Evolutionary conservation across 2,329 filamentous ascomycete species (phyloP).

Genomic region (Epicoccum nigrum): DNA sequence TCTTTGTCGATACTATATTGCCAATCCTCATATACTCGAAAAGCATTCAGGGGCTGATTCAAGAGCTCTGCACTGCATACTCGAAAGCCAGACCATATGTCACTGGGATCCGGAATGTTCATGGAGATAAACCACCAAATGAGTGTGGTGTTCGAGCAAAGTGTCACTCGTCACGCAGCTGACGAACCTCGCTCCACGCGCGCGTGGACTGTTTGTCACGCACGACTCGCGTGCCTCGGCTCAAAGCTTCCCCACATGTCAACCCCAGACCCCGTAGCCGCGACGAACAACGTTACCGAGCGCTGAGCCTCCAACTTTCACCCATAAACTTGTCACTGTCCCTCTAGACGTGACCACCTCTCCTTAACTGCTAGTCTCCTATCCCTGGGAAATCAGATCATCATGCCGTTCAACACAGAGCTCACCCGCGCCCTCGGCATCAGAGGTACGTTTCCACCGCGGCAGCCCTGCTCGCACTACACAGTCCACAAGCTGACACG

Average conservation of each 20-base stretch:
- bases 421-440: constrained; percentile 67
- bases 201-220: too few species aligned
- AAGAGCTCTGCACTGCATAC: too few species aligned
- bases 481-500: constrained; percentile 52
- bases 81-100: too few species aligned
- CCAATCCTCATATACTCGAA: too few species aligned
- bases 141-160: too few species aligned
- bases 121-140: too few species aligned
- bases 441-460: constrained; percentile 41
- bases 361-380: neutral
- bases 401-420: constrained; percentile 69
- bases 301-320: constrained; percentile 11
- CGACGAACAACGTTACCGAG: constrained; percentile 11
- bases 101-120: too few species aligned
- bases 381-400: neutral
- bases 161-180: constrained; percentile 7
- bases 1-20: too few species aligned
- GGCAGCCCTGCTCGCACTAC: neutral
- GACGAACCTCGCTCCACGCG: constrained; percentile 15
- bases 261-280: constrained; percentile 20
- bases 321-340: constrained; percentile 10
- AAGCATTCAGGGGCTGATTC: too few species aligned
- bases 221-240: constrained; percentile 34
- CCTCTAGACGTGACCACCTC: neutral
- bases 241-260: constrained; percentile 34